Evolutionary conservation across 345 rosid species (phyloP).

Genomic region (Streptanthus diversifolius): DNA sequence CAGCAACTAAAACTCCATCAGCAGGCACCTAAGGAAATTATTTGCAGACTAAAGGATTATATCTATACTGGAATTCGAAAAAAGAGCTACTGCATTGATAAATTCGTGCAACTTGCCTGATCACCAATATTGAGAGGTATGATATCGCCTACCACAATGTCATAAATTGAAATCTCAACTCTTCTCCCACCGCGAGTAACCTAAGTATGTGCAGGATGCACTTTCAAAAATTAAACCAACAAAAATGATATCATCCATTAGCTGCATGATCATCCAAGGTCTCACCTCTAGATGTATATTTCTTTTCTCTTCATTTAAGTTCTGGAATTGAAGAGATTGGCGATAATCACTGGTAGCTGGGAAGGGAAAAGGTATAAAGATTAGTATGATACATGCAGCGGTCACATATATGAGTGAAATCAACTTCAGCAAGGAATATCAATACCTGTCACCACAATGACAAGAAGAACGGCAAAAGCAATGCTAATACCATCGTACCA

Average conservation of each 20-base stretch:
- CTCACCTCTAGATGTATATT: constrained; percentile 88
- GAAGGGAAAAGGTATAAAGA: constrained; percentile 3
- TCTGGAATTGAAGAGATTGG: constrained; percentile 97
- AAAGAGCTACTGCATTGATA: not conserved
- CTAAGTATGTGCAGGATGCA: constrained; percentile 34
- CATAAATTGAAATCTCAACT: constrained; percentile 84
- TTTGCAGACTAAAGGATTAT: not conserved
- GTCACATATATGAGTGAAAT: not conserved
- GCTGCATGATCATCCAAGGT: not conserved
- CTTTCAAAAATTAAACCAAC: constrained; percentile 8
- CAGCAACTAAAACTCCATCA: constrained; percentile 77
- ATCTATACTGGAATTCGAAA: not conserved
- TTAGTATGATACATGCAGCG: constrained; percentile 1
- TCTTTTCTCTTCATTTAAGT: constrained; percentile 89
- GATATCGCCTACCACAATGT: constrained; percentile 91
- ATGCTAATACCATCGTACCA: constrained; percentile 99
- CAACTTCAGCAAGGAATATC: not conserved
- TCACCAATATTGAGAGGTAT: constrained; percentile 95
- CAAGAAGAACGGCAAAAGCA: constrained; percentile 88
- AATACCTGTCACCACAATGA: constrained; percentile 89
- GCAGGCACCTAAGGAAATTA: constrained; percentile 72
- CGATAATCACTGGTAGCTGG: constrained; percentile 95
- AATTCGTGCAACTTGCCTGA: constrained; percentile 52
- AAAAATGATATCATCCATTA: not conserved
- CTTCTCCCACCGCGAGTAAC: constrained; percentile 83